Evolutionary conservation across 2,329 filamentous ascomycete species (phyloP), one percentile per base, ranked within the genome.

Genomic region (Trichoderma hamatum): DNA sequence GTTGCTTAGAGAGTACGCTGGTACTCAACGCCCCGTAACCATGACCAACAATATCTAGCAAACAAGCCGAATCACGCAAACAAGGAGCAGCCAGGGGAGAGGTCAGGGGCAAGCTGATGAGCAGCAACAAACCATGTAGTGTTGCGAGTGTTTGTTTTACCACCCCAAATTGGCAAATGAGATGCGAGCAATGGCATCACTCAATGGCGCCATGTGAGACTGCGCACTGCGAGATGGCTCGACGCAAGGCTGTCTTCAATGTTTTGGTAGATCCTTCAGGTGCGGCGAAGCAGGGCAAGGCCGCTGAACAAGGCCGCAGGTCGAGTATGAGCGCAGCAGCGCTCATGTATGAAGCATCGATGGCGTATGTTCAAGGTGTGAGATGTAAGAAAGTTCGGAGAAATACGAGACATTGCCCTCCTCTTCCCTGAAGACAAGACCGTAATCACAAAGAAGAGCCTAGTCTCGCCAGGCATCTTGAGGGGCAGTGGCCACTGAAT

Each of bases 221-320:
- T 49, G 46, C 21, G 21, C 39, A 43, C 39, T 67, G 51, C 62
- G 61, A 54, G 39, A 68, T 61, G 69, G 67, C 69, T 67, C 67
- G 69, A 52, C 61, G 36, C 39, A 70, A 69, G 69, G 69, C 67
- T 67, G 63, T 49, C 34, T 60, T 56, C 21, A 54, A 1, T 16
- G 64, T 28, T 58, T 39, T 67, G 13, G 49, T 19, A 59, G 62
- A 21, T 39, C 30, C 51, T 34, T 32, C 36, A 26, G 19, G 46
- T 61, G 68, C 49, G 62, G 68, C 63, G 21, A 55, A 59, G 61
- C 43, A 30, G 64, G n/a, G 5, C 11, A 21, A 59, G 63, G 68
- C 34, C 68, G 30, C 43, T 19, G n/a, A 13, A 16, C 19, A 4
- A 26, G 63, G 51, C 46, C 68, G 61, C 58, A 56, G 46, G 26